Evolutionary conservation across 2,329 filamentous ascomycete genomes (phyloP).

Genomic region (Aureobasidium uvarum): DNA sequence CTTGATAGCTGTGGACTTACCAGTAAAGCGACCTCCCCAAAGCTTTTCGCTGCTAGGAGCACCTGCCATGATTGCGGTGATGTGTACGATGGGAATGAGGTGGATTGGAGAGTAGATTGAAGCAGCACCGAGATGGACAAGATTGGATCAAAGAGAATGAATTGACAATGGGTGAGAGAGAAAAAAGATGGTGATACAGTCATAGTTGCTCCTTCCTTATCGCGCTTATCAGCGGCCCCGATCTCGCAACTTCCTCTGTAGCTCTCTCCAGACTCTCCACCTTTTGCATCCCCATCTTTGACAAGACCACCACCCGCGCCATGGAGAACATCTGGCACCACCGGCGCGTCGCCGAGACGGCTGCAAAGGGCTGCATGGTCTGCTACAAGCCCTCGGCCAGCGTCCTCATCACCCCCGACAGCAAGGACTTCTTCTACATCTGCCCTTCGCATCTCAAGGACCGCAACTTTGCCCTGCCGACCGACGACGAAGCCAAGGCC

Average conservation of each 20-base stretch:
- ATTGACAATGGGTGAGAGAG: neutral
- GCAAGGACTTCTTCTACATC: constrained; percentile 86
- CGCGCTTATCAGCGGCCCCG: constrained; percentile 25
- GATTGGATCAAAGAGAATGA: neutral
- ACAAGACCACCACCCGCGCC: neutral
- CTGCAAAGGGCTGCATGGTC: constrained; percentile 80
- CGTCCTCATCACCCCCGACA: constrained; percentile 84
- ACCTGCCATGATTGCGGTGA: constrained; percentile 20
- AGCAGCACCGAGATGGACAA: neutral
- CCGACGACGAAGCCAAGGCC: constrained; percentile 66
- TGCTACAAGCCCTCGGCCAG: constrained; percentile 87
- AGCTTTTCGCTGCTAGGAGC: constrained; percentile 52
- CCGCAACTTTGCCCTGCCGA: constrained; percentile 69
- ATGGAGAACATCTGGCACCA: constrained; percentile 73
- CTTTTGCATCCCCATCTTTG: neutral
- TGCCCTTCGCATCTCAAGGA: constrained; percentile 83
- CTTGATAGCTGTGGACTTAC: constrained; percentile 36
- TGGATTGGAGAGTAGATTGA: neutral
- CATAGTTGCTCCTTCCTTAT: constrained; percentile 22
- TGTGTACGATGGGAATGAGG: neutral
- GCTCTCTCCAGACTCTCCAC: neutral
- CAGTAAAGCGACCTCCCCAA: constrained; percentile 62
- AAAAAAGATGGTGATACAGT: constrained; percentile 17
- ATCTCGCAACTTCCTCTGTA: neutral
- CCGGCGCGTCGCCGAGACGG: constrained; percentile 80